Conservation (phyloP, 176 grass and related monocot genomes). For the Dendrocalamus sinicus region DNA sequence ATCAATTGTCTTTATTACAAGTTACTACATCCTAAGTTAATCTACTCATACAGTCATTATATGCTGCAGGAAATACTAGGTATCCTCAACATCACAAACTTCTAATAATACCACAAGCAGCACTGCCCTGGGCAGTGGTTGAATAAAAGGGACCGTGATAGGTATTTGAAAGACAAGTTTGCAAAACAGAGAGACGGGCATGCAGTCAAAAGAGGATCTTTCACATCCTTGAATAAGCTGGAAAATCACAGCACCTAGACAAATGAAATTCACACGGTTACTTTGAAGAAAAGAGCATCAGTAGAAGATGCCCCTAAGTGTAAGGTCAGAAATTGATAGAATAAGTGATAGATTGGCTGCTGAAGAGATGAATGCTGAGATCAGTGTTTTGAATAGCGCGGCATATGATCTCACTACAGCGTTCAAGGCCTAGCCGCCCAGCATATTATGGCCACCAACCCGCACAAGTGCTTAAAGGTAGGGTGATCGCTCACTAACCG, state of each 20-base stretch:
- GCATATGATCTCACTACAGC: neutral
- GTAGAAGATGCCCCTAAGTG: neutral
- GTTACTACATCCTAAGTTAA: neutral
- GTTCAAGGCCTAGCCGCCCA: neutral
- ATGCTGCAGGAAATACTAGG: neutral
- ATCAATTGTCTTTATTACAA: neutral
- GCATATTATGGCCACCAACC: neutral
- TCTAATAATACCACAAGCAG: neutral
- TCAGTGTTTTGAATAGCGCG: neutral
- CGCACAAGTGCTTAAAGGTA: neutral
- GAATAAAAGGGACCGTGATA: neutral
- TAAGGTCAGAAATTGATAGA: neutral
- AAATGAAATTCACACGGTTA: neutral
- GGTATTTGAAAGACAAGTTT: neutral
- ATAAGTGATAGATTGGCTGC: neutral
- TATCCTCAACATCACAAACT: neutral
- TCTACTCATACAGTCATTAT: neutral
- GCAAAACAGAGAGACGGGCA: neutral
- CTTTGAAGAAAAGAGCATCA: neutral
- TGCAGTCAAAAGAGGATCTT: neutral
- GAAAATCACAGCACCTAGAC: neutral
- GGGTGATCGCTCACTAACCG: too few species aligned
- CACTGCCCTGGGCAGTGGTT: neutral
- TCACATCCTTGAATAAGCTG: constrained; percentile 1
- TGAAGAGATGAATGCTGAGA: neutral